A percentile compares a stretch with the other conserved stretches of the same genome.
Evolutionary conservation across 169 alveolate species (phyloP).

Genomic region (Plasmodium berghei): DNA sequence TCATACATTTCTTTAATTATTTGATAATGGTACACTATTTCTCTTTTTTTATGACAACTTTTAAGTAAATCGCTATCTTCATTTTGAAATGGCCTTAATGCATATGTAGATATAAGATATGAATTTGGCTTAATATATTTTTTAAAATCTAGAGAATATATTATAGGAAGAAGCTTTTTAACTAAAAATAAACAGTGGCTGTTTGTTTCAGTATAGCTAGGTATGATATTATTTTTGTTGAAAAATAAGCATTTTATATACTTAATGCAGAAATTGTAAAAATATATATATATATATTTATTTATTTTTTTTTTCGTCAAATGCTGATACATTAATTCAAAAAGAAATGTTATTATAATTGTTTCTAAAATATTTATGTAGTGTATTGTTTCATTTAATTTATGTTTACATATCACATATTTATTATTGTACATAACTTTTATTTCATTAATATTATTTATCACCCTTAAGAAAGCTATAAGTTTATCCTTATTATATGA

Average conservation of each 20-base stretch:
- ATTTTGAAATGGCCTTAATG: constrained; percentile 9
- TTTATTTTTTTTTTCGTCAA: constrained; percentile 12
- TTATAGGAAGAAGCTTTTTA: constrained; percentile 40
- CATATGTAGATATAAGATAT: constrained; percentile 40
- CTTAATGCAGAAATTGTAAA: constrained; percentile 20
- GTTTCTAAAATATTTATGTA: constrained; percentile 8
- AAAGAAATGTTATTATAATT: constrained; percentile 38
- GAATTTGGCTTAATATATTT: constrained; percentile 13
- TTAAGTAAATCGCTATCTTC: constrained; percentile 13
- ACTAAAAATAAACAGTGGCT: constrained; percentile 20
- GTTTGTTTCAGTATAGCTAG: neutral
- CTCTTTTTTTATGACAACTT: constrained; percentile 48
- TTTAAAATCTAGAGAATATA: constrained; percentile 22
- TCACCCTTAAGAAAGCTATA: too few species aligned
- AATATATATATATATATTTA: neutral
- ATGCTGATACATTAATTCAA: constrained; percentile 13
- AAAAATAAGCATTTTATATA: constrained; percentile 28
- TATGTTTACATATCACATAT: neutral
- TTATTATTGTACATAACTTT: neutral
- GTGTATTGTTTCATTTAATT: neutral
- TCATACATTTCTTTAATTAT: constrained; percentile 44
- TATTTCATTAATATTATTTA: neutral
- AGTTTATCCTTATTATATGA: too few species aligned
- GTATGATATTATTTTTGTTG: neutral
- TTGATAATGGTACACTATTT: constrained; percentile 25